Evolutionary conservation across 208 protist species (phyloP), one percentile per base, ranked within the genome.

Genomic region (Histomonas meleagridis): DNA sequence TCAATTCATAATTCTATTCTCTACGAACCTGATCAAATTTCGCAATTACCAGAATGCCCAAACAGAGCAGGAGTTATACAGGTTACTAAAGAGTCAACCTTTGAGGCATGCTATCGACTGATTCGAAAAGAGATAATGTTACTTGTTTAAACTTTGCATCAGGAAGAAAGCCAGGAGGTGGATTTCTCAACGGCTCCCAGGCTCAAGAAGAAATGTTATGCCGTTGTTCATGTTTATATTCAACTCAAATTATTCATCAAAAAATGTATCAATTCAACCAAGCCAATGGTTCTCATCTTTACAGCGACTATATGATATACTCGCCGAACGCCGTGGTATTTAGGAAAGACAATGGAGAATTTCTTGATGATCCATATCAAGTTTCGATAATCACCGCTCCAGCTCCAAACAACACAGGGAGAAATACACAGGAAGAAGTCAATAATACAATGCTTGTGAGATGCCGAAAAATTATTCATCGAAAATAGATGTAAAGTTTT

Each of bases 101-200:
- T 86, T n/a, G n/a, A 86, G 18, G 76, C 76, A 86, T 51, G 26
- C 0, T 16, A 28, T 1, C 21, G 46, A 55, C 46, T 86, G 0
- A 16, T 55, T 38, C n/a, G 12, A 18, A 21, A 57, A 38, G 40
- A 26, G 1, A 55, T 65, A 26, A 86, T 3, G 55, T n/a, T 38
- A 18, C 14, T 57, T 12, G 10, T n/a, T 28, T 86, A 18, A 86
- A 86, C 26, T 86, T 86, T 57, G 76, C 76, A 51, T 86, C 76
- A 53, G 76, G 46, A 38, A 7, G 76, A 86, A 86, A 86, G 26
- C 76, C 76, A 38, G 76, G 76, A 38, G 76, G 76, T 38, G 76
- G 76, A 1, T 86, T 86, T 49, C 46, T 18, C 18, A 46, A 46
- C 32, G 7, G 23, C 32, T 26, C 43, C 38, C 10, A 86, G 38